Base-by-base conservation (phyloP, 208 protist species). In the Wallacemonas sp. region DNA sequence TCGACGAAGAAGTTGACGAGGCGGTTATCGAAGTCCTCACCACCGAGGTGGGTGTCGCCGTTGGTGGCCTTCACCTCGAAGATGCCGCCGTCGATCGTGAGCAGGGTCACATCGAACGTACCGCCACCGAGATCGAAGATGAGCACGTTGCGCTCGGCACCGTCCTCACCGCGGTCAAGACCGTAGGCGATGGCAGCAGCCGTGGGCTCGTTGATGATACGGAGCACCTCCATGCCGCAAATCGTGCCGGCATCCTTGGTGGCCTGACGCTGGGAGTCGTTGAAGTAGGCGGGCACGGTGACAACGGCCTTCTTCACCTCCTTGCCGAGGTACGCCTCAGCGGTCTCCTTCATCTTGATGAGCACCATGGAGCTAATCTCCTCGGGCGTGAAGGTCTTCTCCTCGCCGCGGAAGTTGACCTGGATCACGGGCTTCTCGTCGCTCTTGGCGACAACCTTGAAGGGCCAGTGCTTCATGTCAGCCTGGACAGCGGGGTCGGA, bases 181-280 rank as follows among this genome's bases (percentile, higher is more conserved):
- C 62, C 62, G 38, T 59, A 68, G 22, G 62, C 33, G 19, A 78
- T 55, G 55, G 98, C 97, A 26, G 98, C 98, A 19, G 98, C 97
- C 22, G 98, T 99, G 49, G 98, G 98, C 86, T 99, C 98, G 91
- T 99, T 99, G 62, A 99, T 97, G 63, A 99, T 99, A 66, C 98
- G 90, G 38, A 98, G 66, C 36, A 99, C 96, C 58, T 99, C 96
- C 24, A 91, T 68, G 41, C 98, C 98, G 11, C 82, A 70, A 61
- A 99, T 98, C 26, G 70, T 73, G 44, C 97, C 98, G 15, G 98
- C 98, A 72, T 99, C 97, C 83, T 98, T 98, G 17, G 97, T 99
- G 15, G 98, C 96, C 88, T 98, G 90, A 39, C 98, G 75, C 88
- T 99, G 98, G 2, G 94, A 77, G 76, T 99, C 97, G 82, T 98